Conservation (phyloP, 2,329 filamentous ascomycete genomes). For the Parastagonospora avenae region DNA sequence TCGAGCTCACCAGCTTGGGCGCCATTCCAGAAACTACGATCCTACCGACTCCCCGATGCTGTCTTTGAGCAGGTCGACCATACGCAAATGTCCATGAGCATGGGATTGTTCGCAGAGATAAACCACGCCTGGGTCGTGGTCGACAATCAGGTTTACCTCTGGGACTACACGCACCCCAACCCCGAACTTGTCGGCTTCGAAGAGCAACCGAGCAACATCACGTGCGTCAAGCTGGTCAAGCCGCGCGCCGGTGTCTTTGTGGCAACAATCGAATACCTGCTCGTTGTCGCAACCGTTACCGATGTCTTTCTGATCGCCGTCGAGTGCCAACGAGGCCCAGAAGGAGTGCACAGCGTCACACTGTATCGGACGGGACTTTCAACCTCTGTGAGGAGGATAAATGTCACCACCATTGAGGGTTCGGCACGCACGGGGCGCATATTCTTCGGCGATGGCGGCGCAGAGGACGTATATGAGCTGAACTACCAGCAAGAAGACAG, state of each 20-base stretch:
- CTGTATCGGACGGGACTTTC: conserved; percentile 91
- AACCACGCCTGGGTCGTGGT: conserved; percentile 96
- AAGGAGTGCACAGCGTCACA: conserved; percentile 73
- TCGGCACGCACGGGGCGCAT: conserved; percentile 82
- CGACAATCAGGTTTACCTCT: conserved; percentile 93
- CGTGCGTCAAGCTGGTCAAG: conserved; percentile 83
- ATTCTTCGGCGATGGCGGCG: conserved; percentile 82
- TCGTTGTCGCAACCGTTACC: conserved; percentile 84
- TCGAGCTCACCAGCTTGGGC: conserved; percentile 72
- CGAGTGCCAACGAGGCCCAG: conserved; percentile 65
- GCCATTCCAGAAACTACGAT: conserved; percentile 85
- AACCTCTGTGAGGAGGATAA: conserved; percentile 74
- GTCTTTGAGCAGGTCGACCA: conserved; percentile 93
- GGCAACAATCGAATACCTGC: conserved; percentile 79
- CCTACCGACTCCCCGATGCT: conserved; percentile 87
- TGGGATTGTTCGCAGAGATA: conserved; percentile 94
- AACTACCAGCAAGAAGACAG: conserved; percentile 97
- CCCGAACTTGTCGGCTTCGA: conserved; percentile 92
- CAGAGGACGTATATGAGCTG: conserved; percentile 90
- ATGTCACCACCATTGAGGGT: conserved; percentile 78
- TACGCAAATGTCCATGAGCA: conserved; percentile 84
- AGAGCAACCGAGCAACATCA: conserved; percentile 85
- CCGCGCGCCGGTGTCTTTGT: conserved; percentile 90
- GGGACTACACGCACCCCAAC: conserved; percentile 95
- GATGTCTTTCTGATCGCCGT: conserved; percentile 90